phyloP scores from a whole-genome alignment of 1,284 basidiomycete species.

The Lentinus polychrous region DNA sequence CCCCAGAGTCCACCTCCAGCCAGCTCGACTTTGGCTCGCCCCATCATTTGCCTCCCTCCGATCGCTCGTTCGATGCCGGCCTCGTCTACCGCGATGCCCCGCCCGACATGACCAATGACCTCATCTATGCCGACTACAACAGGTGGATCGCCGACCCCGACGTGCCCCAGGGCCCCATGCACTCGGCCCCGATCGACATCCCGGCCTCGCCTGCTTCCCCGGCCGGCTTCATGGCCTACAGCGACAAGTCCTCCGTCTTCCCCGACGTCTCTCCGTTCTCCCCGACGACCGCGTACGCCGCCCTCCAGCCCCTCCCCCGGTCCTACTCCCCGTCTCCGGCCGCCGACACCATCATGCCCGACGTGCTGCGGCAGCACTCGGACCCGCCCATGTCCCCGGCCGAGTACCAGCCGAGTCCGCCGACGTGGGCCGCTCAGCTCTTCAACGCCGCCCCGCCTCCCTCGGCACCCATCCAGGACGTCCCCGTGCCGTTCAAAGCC shows the following conservation, averaged over 20 bases:
- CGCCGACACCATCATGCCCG: constrained; percentile 22
- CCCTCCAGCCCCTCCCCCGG: constrained; percentile 50
- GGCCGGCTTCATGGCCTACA: constrained; percentile 22
- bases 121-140: constrained; percentile 24
- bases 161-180: constrained; percentile 33
- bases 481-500: constrained; percentile 18
- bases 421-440: constrained; percentile 57
- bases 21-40: constrained; percentile 21
- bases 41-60: constrained; percentile 15
- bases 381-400: constrained; percentile 47
- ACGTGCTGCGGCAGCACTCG: constrained; percentile 15
- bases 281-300: constrained; percentile 45
- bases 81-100: constrained; percentile 28
- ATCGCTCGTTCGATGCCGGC: constrained; percentile 19
- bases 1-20: constrained; percentile 29
- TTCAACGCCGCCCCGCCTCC: constrained; percentile 31
- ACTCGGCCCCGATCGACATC: constrained; percentile 51
- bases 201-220: constrained; percentile 32
- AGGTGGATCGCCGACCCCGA: constrained; percentile 56
- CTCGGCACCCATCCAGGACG: constrained; percentile 13
- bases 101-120: constrained; percentile 23
- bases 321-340: constrained; percentile 44
- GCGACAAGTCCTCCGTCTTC: constrained; percentile 33
- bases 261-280: constrained; percentile 46
- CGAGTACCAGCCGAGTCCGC: constrained; percentile 46